A percentile compares a stretch with the other conserved stretches of the same genome.
Evolutionary conservation across 2,329 filamentous ascomycete genomes (phyloP).

Genomic region (Trichophyton rubrum): DNA sequence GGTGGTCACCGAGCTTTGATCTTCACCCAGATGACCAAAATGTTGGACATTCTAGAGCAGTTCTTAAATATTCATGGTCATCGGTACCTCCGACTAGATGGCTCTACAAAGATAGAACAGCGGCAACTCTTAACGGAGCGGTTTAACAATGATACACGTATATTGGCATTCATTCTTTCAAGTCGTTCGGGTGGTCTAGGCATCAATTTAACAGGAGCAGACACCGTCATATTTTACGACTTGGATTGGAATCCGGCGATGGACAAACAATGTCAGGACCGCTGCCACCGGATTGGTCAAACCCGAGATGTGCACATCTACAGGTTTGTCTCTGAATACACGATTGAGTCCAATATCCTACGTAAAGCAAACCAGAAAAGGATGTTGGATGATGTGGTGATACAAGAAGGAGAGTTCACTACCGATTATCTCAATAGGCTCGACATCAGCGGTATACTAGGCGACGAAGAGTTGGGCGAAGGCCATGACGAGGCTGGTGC

Average conservation of each 20-base stretch:
- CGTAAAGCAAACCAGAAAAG: conserved; percentile 96
- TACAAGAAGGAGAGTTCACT: conserved; percentile 95
- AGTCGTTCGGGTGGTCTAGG: conserved; percentile 88
- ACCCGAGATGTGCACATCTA: conserved; percentile 98
- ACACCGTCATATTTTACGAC: conserved; percentile 98
- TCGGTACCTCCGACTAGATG: conserved; percentile 90
- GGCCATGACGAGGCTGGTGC: conserved; percentile 61
- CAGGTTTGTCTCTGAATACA: conserved; percentile 81
- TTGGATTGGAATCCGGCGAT: conserved; percentile 99
- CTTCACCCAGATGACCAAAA: conserved; percentile 99
- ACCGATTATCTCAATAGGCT: conserved; percentile 88
- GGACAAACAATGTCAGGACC: conserved; percentile 98
- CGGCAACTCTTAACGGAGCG: conserved; percentile 89
- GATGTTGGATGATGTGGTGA: conserved; percentile 94
- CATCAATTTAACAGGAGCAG: conserved; percentile 91
- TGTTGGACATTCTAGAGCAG: conserved; percentile 90
- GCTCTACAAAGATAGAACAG: conserved; percentile 91
- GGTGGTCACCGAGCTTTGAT: conserved; percentile 90
- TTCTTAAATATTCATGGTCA: conserved; percentile 97
- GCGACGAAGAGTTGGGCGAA: conserved; percentile 44
- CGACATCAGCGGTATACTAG: conserved; percentile 55
- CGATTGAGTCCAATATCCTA: conserved; percentile 94
- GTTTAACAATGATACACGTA: conserved; percentile 89
- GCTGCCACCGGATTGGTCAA: conserved; percentile 93
- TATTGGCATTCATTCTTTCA: conserved; percentile 89